phyloP scores from a whole-genome alignment of 352 stramenopile species.

The Pythium brachiatum region DNA sequence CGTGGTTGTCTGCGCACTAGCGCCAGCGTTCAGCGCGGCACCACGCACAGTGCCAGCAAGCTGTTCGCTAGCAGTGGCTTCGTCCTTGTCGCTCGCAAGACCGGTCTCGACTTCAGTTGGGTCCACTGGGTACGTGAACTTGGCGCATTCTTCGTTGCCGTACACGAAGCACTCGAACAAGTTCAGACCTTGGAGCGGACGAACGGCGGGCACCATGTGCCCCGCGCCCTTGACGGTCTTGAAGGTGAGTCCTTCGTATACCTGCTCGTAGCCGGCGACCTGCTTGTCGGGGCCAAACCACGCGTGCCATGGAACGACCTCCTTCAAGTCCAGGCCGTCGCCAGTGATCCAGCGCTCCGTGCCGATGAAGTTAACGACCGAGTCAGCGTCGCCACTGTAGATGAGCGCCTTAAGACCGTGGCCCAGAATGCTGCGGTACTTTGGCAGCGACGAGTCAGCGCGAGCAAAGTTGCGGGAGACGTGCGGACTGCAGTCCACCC shows the following conservation, averaged over 20 bases:
- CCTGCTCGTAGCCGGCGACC: constrained; percentile 80
- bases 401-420: constrained; percentile 50
- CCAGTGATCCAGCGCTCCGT: constrained; percentile 81
- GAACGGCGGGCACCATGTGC: constrained; percentile 81
- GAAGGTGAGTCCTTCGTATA: constrained; percentile 80
- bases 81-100: constrained; percentile 1
- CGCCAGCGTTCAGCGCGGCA: not conserved
- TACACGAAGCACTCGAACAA: constrained; percentile 78
- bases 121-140: constrained; percentile 52
- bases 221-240: constrained; percentile 90
- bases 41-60: not conserved
- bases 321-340: constrained; percentile 45
- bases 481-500: constrained; percentile 54
- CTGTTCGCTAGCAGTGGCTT: not conserved
- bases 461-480: constrained; percentile 43
- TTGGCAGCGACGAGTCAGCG: constrained; percentile 54
- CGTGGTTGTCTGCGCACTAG: not conserved
- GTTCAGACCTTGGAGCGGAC: constrained; percentile 57
- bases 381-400: constrained; percentile 71
- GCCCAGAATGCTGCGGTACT: constrained; percentile 57
- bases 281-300: constrained; percentile 67
- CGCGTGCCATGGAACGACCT: constrained; percentile 40
- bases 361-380: constrained; percentile 71
- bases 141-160: constrained; percentile 43
- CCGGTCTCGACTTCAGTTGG: constrained; percentile 46